Evolutionary conservation across 768 basidiomycete species (phyloP), one percentile per base, ranked within the genome.

Genomic region (Russula griseocarnosa): DNA sequence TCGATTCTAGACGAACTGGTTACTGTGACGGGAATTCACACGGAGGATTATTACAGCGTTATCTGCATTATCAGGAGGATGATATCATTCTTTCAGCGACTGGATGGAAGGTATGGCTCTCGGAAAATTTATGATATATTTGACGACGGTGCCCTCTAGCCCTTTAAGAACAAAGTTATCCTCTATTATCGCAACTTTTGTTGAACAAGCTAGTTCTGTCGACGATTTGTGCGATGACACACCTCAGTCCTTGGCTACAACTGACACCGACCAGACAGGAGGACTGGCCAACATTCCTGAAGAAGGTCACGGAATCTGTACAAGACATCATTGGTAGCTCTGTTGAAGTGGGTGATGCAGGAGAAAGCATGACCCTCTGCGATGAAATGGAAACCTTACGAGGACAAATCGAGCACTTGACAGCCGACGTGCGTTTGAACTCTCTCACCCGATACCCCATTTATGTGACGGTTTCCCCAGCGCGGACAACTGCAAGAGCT

Each of bases 321-420:
- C 80, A 86, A 70, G 79, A 82, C 65, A 81, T 92, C 59, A 89
- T 87, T 8, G 86, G 87, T 0, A 80, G 84, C 70, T 79, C 80
- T 55, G 73, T 88, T 22, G 79, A 85, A n/a, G 78, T 86, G n/a
- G 42, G 49, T 18, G 32, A 46, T 0, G 76, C 76, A 2, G 76
- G 76, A 22, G 74, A 70, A 7, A 57, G 72, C n/a, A 68, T 75
- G n/a, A 69, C 82, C 0, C 79, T 85, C 42, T 79, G 85, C 46
- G 79, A 84, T 59, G 88, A 92, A 71, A 73, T 87, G 3, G 85
- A 85, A 65, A 74, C 74, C 3, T 75, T 93, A 50, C 81, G 84
- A 13, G 71, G 70, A 10, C 81, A 83, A 70, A 81, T 90, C 0
- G 86, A 88, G 36, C 79, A 83, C 57, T 79, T 92, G 3, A 83